Evolutionary conservation across 2,329 filamentous ascomycete species (phyloP).

Genomic region (Myrmaecium sp.): DNA sequence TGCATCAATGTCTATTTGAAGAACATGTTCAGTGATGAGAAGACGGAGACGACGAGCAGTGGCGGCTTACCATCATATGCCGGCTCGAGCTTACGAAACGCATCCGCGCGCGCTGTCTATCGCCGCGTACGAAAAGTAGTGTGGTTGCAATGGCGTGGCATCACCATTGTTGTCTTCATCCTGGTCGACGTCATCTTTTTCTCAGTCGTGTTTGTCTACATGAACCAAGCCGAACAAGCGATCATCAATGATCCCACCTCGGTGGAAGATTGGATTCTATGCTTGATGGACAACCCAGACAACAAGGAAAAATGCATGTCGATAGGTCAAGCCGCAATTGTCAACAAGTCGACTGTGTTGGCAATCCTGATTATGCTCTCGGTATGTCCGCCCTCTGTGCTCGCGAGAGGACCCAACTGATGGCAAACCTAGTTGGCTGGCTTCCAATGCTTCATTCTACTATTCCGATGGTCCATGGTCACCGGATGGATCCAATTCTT

Average conservation of each 20-base stretch:
- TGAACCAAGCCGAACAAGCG: conserved; percentile 44
- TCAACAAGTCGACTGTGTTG: conserved; percentile 60
- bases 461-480: conserved; percentile 73
- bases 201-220: conserved; percentile 73
- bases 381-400: conserved; percentile 31
- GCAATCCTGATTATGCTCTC: conserved; percentile 71
- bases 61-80: conserved; percentile 52
- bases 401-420: not conserved
- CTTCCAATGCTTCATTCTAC: conserved; percentile 66
- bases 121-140: conserved; percentile 73
- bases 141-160: conserved; percentile 85
- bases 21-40: conserved; percentile 56
- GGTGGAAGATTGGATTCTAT: conserved; percentile 51
- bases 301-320: conserved; percentile 51
- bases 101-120: conserved; percentile 70
- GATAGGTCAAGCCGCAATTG: conserved; percentile 43
- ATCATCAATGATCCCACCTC: conserved; percentile 38
- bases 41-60: conserved; percentile 43
- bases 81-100: conserved; percentile 53
- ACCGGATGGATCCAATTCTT: conserved; percentile 62
- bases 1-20: conserved; percentile 90
- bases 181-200: conserved; percentile 89
- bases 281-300: conserved; percentile 41
- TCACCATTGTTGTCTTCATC: conserved; percentile 78
- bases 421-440: conserved; percentile 41